Conservation (phyloP, 805 yeast genomes). For the Ogataea saltuana region DNA sequence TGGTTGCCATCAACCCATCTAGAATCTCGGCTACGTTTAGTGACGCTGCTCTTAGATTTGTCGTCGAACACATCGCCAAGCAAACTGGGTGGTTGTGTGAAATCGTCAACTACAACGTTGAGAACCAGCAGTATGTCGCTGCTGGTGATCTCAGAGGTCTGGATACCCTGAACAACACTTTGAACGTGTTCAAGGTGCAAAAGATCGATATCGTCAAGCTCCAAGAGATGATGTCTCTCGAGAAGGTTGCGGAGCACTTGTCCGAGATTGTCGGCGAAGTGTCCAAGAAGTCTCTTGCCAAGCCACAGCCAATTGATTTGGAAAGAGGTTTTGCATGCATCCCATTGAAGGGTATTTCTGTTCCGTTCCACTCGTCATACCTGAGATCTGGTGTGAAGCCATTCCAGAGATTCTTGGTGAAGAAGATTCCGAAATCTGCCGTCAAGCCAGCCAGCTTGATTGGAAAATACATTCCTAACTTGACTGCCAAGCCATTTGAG, state of each 20-base stretch:
- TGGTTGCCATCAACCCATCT: conserved; percentile 98
- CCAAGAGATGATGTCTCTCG: conserved; percentile 78
- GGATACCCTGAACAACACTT: conserved; percentile 88
- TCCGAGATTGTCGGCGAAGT: conserved; percentile 86
- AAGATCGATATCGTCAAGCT: conserved; percentile 90
- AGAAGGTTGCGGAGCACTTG: conserved; percentile 86
- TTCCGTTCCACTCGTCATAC: conserved; percentile 99
- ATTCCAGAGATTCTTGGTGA: conserved; percentile 94
- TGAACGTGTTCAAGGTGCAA: conserved; percentile 90
- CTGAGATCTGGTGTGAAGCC: conserved; percentile 98
- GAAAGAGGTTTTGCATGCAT: conserved; percentile 98
- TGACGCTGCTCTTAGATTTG: conserved; percentile 92
- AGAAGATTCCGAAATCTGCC: conserved; percentile 93
- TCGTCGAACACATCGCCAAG: conserved; percentile 81
- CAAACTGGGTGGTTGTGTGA: conserved; percentile 93
- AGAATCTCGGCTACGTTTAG: conserved; percentile 85
- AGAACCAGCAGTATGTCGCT: conserved; percentile 96
- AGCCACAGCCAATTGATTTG: conserved; percentile 95
- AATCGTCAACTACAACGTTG: conserved; percentile 97
- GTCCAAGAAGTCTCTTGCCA: conserved; percentile 74
- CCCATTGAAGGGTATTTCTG: conserved; percentile 98
- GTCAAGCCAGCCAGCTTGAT: conserved; percentile 92
- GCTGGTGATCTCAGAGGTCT: conserved; percentile 98
- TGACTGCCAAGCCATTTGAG: conserved; percentile 96
- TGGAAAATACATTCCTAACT: conserved; percentile 96